A percentile compares a stretch with the other conserved stretches of the same genome.
Evolutionary conservation across 1,284 basidiomycete species (phyloP).

Genomic region (Laetiporus sulphureus): DNA sequence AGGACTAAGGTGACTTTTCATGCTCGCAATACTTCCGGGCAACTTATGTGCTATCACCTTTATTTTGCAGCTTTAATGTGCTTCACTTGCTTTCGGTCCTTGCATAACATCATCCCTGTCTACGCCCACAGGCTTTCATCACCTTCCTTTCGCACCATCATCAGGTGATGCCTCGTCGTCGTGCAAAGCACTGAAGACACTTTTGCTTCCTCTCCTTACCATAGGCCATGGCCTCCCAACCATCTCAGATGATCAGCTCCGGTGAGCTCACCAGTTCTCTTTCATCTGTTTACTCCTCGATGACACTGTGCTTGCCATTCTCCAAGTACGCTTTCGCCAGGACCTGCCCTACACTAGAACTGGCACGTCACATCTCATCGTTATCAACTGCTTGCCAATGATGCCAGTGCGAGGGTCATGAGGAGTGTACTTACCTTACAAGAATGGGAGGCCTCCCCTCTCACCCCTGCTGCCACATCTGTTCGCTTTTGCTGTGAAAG

Average conservation of each 20-base stretch:
- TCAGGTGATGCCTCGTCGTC: constrained; percentile 16
- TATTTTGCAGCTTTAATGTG: no score
- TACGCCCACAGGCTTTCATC: constrained; percentile 1
- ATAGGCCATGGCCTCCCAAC: constrained; percentile 30
- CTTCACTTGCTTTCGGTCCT: no score
- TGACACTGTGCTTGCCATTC: constrained; percentile 71
- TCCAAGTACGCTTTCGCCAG: constrained; percentile 79
- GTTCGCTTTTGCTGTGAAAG: constrained; percentile 80
- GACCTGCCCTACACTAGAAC: constrained; percentile 81
- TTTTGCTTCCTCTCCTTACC: constrained; percentile 10
- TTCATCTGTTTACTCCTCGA: constrained; percentile 75
- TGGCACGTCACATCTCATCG: constrained; percentile 64
- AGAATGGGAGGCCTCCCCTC: constrained; percentile 58
- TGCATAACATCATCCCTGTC: not conserved
- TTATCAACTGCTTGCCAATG: constrained; percentile 78
- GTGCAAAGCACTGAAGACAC: constrained; percentile 21
- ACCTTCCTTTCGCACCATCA: constrained; percentile 16
- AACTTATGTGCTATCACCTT: no score
- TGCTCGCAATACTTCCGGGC: no score
- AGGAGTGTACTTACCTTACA: constrained; percentile 73
- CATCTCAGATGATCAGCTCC: constrained; percentile 34
- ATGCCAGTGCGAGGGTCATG: constrained; percentile 81
- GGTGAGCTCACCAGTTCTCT: constrained; percentile 71
- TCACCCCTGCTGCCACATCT: constrained; percentile 75
- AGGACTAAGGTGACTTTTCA: no score